Percentiles rank a stretch among this genome's conserved stretches.
Conservation (phyloP, 345 rosid genomes). For the Brassica napus region Da-Ae NC_063436.1:6382501-6383000, state of each 20-base stretch:
- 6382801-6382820: too few relatives aligned
- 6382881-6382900: background rate
- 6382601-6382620: background rate
- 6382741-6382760: too few relatives aligned
- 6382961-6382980: background rate
- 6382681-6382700: background rate
- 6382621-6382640: background rate
- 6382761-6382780: too few relatives aligned
- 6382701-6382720: background rate
- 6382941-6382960: background rate
- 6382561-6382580: background rate
- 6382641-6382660: background rate
- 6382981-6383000: background rate
- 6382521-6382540: background rate
- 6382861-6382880: too few relatives aligned
- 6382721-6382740: too few relatives aligned
- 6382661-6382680: background rate
- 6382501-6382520: background rate
- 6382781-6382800: too few relatives aligned
- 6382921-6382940: background rate
- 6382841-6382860: background rate
- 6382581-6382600: background rate
- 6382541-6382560: background rate
- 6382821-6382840: too few relatives aligned
- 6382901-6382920: background rate